Percentiles rank a stretch among this genome's conserved stretches.
These are phyloP conservation scores for Acer campestre DNA, from an alignment of 345 rosid genomes.

Conservation along the genomic window DNA sequence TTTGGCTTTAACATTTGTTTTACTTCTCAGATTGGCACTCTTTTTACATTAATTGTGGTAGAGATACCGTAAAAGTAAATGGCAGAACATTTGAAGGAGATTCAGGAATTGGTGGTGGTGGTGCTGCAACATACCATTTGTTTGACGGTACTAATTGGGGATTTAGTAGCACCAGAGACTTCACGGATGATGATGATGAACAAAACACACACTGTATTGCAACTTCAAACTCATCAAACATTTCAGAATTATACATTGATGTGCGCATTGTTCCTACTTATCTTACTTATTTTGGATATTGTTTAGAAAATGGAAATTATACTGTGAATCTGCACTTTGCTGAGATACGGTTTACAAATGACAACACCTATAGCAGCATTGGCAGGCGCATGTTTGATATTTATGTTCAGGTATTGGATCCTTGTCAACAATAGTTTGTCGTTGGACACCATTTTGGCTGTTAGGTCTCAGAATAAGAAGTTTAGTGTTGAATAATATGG, in stretches of 20 bases:
- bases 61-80: slow-evolving; percentile 20
- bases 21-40: slow-evolving; percentile 30
- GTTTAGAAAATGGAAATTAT: slow-evolving; percentile 60
- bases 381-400: slow-evolving; percentile 65
- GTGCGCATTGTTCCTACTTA: slow-evolving; percentile 64
- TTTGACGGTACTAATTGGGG: slow-evolving; percentile 37
- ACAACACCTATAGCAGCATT: slow-evolving; percentile 29
- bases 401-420: slow-evolving; percentile 59
- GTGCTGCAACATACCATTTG: slow-evolving; percentile 35
- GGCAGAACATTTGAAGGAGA: slow-evolving; percentile 34
- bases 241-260: slow-evolving; percentile 33
- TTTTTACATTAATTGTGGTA: slow-evolving; percentile 50
- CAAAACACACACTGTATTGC: slow-evolving; percentile 27
- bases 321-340: slow-evolving; percentile 57
- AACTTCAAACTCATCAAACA: slow-evolving; percentile 14
- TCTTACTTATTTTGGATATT: slow-evolving; percentile 60
- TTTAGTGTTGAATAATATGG: neutral
- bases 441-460: neutral
- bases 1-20: neutral
- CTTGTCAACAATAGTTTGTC: neutral
- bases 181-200: slow-evolving; percentile 37
- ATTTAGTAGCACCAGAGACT: slow-evolving; percentile 56
- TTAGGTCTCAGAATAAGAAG: neutral
- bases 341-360: slow-evolving; percentile 54
- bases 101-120: slow-evolving; percentile 35